Conservation (phyloP, 129 eudicot species). For the Flaveria ramosissima region DNA sequence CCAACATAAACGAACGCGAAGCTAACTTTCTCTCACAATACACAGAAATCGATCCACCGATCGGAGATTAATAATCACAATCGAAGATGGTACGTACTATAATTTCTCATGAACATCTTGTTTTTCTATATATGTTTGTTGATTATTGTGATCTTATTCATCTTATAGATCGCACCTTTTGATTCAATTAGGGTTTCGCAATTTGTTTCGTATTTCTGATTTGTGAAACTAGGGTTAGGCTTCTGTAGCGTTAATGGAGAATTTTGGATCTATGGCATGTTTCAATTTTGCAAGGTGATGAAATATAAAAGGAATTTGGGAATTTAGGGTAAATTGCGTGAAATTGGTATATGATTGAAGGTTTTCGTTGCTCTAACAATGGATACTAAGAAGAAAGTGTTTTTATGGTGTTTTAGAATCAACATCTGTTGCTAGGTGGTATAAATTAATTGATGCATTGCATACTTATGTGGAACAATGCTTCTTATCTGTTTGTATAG, state of each 20-base stretch:
- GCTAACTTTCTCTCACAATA: neutral
- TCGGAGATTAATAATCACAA: slow-evolving; percentile 10
- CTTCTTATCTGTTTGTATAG: neutral
- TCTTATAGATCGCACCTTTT: slow-evolving; percentile 22
- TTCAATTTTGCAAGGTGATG: neutral
- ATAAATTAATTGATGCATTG: neutral
- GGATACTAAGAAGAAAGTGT: neutral
- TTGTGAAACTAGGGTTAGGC: neutral
- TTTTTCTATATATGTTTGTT: slow-evolving; percentile 1
- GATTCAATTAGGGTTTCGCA: slow-evolving; percentile 28
- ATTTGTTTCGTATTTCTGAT: neutral
- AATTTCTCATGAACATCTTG: neutral
- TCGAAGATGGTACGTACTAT: slow-evolving; percentile 24
- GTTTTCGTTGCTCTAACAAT: neutral
- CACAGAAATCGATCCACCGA: slow-evolving; percentile 12
- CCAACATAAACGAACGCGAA: slow-evolving; percentile 7
- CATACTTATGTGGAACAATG: neutral
- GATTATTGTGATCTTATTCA: slow-evolving; percentile 6
- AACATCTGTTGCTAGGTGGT: no score
- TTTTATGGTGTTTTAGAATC: neutral
- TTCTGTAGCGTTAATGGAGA: neutral
- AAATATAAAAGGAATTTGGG: neutral
- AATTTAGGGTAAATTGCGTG: slow-evolving; percentile 6
- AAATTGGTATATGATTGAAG: slow-evolving; percentile 6
- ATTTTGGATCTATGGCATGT: neutral